These are phyloP conservation scores for Fusarium sp. DNA, from an alignment of 2,329 filamentous ascomycete genomes.

Conservation along the genomic window DNA sequence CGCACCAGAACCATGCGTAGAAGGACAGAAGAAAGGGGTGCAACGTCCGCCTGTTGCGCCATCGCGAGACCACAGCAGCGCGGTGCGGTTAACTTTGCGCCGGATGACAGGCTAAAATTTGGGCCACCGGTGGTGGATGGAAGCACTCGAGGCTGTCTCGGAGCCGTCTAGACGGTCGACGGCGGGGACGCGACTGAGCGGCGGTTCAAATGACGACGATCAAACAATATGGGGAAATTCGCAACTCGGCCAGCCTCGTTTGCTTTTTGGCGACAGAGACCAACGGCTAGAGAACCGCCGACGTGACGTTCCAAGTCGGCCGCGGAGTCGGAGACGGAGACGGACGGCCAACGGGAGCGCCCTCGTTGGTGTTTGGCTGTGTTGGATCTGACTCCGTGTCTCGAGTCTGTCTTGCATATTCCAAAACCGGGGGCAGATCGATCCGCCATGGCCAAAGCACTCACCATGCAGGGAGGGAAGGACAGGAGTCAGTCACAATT, in stretches of 20 bases:
- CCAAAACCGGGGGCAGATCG: background rate
- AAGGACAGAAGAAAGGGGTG: constrained; percentile 33
- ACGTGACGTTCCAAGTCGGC: background rate
- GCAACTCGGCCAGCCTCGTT: constrained; percentile 1
- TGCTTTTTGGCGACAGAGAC: constrained; percentile 18
- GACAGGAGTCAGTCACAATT: constrained; percentile 4
- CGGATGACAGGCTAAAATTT: constrained; percentile 31
- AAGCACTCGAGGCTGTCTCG: constrained; percentile 27
- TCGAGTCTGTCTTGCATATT: constrained; percentile 6
- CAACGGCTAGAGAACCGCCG: background rate
- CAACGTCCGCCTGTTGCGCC: constrained; percentile 32
- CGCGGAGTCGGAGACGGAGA: background rate
- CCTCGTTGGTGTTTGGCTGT: background rate
- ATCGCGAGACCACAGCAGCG: constrained; percentile 27
- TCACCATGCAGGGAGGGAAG: background rate
- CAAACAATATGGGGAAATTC: constrained; percentile 23
- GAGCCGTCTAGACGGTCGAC: constrained; percentile 33
- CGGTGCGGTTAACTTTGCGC: constrained; percentile 26
- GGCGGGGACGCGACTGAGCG: constrained; percentile 18
- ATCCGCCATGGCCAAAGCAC: constrained; percentile 13
- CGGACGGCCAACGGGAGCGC: background rate
- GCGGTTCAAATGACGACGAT: constrained; percentile 30
- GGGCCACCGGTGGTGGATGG: constrained; percentile 18
- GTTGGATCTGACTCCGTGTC: background rate
- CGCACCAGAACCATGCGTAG: constrained; percentile 22